Percentiles rank a stretch among this genome's conserved stretches.
These are phyloP conservation scores for Jackrogersella minutella DNA, from an alignment of 495 filamentous ascomycete genomes.

Conservation along the genomic window DNA sequence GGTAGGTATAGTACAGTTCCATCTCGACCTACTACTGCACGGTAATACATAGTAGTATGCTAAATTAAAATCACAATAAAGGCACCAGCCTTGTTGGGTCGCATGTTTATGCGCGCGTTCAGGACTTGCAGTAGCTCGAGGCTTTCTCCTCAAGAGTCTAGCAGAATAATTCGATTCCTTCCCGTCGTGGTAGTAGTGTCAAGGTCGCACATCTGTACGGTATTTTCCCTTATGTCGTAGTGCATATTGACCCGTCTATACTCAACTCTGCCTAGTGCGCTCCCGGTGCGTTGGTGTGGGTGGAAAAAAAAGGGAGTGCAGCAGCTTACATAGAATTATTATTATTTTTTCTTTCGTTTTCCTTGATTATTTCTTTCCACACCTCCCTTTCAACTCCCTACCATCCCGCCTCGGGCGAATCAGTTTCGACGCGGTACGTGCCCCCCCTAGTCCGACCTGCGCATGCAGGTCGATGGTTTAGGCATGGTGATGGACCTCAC, in stretches of 20 bases:
- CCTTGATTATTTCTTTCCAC: constrained; percentile 1
- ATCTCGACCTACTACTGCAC: constrained; percentile 22
- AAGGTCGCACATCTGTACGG: background rate
- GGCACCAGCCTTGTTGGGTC: constrained; percentile 5
- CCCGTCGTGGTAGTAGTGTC: background rate
- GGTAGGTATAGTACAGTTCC: background rate
- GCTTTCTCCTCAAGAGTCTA: background rate
- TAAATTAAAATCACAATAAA: background rate
- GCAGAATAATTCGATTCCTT: background rate
- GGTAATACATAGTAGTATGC: constrained; percentile 1
- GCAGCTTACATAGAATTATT: background rate
- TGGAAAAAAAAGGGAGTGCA: constrained; percentile 25
- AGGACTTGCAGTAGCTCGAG: constrained; percentile 20
- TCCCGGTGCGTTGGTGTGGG: constrained; percentile 45
- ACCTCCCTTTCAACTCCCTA: constrained; percentile 25
- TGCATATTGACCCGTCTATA: constrained; percentile 13
- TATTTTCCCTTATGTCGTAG: constrained; percentile 15
- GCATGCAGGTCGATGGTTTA: constrained; percentile 40
- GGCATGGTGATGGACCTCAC: constrained; percentile 34
- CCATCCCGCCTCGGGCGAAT: constrained; percentile 28
- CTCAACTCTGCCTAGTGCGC: constrained; percentile 39
- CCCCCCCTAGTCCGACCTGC: constrained; percentile 25
- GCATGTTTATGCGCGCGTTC: background rate
- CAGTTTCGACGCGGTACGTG: constrained; percentile 17
- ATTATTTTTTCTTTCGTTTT: constrained; percentile 6